A percentile compares a stretch with the other conserved stretches of the same genome.
Evolutionary conservation across 805 yeast genomes (phyloP).

Genomic region (Jamesozyma lodderae): DNA sequence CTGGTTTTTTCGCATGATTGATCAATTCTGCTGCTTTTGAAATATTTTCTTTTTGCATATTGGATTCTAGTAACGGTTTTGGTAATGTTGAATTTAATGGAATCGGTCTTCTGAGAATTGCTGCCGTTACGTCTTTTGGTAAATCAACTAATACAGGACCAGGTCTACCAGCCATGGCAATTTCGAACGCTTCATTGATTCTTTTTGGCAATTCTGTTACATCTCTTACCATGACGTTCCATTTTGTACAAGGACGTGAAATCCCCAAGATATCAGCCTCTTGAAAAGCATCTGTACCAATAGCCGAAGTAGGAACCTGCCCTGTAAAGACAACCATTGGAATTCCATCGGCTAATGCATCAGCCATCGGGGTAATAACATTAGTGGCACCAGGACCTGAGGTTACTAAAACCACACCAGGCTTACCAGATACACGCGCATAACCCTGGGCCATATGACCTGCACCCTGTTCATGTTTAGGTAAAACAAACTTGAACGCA

Average conservation of each 20-base stretch:
- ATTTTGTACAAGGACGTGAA: conserved; percentile 93
- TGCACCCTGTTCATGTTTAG: conserved; percentile 98
- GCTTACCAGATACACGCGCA: conserved; percentile 89
- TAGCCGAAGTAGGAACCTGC: conserved; percentile 90
- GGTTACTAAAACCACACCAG: conserved; percentile 97
- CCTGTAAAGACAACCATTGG: conserved; percentile 96
- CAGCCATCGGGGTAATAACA: conserved; percentile 97
- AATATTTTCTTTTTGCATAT: conserved; percentile 60
- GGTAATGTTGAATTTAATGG: conserved; percentile 77
- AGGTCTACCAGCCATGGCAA: conserved; percentile 92
- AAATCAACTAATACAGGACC: conserved; percentile 97
- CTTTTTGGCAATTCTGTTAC: conserved; percentile 92
- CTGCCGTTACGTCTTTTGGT: conserved; percentile 96
- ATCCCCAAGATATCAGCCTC: conserved; percentile 98
- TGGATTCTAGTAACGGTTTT: conserved; percentile 56
- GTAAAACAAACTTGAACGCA: conserved; percentile 81
- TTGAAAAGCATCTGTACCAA: conserved; percentile 98
- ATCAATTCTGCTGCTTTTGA: conserved; percentile 68
- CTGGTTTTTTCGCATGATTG: conserved; percentile 77
- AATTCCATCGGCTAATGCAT: conserved; percentile 93
- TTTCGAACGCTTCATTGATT: conserved; percentile 96
- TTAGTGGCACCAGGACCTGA: conserved; percentile 99
- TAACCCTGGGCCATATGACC: conserved; percentile 99
- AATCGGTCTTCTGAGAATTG: conserved; percentile 75
- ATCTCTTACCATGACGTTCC: conserved; percentile 97